A percentile compares a stretch with the other conserved stretches of the same genome.
Conservation (phyloP, 2,329 filamentous ascomycete species). For the Phaeomoniella chlamydospora region DNA sequence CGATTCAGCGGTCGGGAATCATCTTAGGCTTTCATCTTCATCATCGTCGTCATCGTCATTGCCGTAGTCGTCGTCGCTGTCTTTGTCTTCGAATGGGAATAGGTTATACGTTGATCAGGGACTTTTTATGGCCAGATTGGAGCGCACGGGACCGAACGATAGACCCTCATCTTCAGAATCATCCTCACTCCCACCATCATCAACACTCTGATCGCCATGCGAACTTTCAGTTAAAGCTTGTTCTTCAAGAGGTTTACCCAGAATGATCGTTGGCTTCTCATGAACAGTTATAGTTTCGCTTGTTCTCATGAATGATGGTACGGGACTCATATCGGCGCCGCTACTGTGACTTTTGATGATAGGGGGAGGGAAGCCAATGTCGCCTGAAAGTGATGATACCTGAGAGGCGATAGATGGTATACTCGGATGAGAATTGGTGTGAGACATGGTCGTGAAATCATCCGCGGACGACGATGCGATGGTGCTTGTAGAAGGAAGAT, state of each 20-base stretch:
- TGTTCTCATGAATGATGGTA: constrained; percentile 1
- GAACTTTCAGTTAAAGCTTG: not conserved
- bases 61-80: no score
- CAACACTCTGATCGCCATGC: constrained; percentile 16
- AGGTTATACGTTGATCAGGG: no score
- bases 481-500: constrained; percentile 24
- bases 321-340: not conserved
- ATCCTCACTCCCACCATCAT: constrained; percentile 22
- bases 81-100: no score
- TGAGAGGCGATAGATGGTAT: constrained; percentile 29
- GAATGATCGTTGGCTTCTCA: not conserved
- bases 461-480: constrained; percentile 31
- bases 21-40: no score
- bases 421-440: constrained; percentile 31
- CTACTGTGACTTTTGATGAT: not conserved
- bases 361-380: not conserved
- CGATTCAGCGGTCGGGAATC: no score
- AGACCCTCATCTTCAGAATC: constrained; percentile 28
- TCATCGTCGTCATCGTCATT: no score
- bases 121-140: not conserved
- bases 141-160: constrained; percentile 17
- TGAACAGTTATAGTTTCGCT: constrained; percentile 1
- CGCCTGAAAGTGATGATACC: constrained; percentile 22
- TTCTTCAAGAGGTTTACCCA: not conserved
- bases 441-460: constrained; percentile 29